Evolutionary conservation across 1,284 basidiomycete genomes (phyloP).

Genomic region (Earliella scabrosa): DNA sequence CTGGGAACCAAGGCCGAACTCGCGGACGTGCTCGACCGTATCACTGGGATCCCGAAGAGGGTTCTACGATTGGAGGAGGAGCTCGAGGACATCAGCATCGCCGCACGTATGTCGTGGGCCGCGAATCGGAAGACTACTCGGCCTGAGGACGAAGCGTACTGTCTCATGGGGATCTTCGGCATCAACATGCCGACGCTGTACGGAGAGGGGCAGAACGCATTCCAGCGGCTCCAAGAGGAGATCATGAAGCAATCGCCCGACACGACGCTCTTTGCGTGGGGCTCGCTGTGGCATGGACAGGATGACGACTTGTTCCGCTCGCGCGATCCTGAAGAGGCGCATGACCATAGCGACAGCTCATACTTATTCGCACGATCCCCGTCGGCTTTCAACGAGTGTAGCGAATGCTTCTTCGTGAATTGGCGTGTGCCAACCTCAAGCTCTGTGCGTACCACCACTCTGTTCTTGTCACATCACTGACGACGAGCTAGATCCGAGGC

Average conservation of each 20-base stretch:
- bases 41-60: constrained; percentile 4
- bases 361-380: not conserved
- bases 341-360: not conserved
- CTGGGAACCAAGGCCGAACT: constrained; percentile 12
- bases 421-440: not conserved
- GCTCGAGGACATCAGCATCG: constrained; percentile 12
- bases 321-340: too few relatives aligned
- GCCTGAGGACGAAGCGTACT: constrained; percentile 20
- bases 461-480: not conserved
- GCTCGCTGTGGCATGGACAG: not conserved
- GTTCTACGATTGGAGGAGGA: constrained; percentile 5
- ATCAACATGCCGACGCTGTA: constrained; percentile 19
- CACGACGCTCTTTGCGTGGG: constrained; percentile 18
- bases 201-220: constrained; percentile 16
- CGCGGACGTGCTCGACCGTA: constrained; percentile 3
- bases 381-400: not conserved
- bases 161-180: constrained; percentile 19
- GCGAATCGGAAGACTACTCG: constrained; percentile 14
- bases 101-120: constrained; percentile 20
- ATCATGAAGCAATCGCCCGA: constrained; percentile 16
- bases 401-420: not conserved
- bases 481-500: not conserved
- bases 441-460: not conserved
- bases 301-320: too few relatives aligned
- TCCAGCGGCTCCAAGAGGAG: constrained; percentile 18